Conservation (phyloP, 1,284 basidiomycete species). For the Puccinia novopanici region DNA sequence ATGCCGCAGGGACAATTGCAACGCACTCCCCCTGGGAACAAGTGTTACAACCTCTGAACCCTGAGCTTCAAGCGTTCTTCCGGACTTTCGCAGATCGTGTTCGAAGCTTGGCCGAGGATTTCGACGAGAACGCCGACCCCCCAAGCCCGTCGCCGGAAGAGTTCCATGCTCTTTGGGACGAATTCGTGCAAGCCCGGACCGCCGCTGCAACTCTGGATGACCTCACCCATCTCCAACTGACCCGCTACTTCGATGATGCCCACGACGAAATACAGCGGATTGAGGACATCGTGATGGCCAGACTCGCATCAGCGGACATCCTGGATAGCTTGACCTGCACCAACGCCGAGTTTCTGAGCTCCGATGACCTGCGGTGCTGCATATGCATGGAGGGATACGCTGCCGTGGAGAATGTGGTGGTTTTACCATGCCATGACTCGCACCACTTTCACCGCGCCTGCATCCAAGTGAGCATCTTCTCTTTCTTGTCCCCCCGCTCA, state of each 20-base stretch:
- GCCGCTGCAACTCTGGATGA: too few relatives aligned
- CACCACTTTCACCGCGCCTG: conserved; percentile 13
- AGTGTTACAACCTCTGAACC: not conserved
- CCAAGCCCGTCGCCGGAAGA: too few relatives aligned
- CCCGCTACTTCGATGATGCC: too few relatives aligned
- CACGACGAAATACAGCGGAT: too few relatives aligned
- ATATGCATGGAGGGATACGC: not conserved
- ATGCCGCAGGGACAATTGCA: not conserved
- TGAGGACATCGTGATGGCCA: too few relatives aligned
- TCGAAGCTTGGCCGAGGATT: not conserved
- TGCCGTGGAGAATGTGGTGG: not conserved
- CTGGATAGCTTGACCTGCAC: too few relatives aligned
- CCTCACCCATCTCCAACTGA: too few relatives aligned
- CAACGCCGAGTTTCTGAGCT: not conserved
- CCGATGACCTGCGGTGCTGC: not conserved
- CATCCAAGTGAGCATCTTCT: not conserved
- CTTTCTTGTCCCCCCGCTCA: not conserved
- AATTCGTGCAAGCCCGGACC: too few relatives aligned
- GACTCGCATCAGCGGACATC: too few relatives aligned
- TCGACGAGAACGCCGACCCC: not conserved
- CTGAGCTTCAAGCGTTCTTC: not conserved
- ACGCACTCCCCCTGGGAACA: too few relatives aligned
- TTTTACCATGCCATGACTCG: conserved; percentile 5
- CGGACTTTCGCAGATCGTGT: not conserved
- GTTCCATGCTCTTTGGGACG: too few relatives aligned